Conservation (phyloP, 179 eudicot species). For the Pouteria campechiana region DNA sequence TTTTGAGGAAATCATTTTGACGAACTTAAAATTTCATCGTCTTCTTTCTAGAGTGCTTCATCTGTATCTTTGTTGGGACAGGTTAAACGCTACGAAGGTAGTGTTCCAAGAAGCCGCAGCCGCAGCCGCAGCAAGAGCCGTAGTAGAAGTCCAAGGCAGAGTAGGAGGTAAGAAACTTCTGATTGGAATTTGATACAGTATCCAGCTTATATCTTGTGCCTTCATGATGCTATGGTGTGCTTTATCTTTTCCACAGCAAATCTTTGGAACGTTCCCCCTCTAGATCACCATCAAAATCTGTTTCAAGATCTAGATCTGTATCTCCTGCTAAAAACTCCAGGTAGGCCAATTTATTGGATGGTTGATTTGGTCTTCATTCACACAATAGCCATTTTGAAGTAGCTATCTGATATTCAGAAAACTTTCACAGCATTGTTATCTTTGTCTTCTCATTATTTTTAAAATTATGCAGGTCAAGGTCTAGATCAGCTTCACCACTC, state of each 20-base stretch:
- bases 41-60: no score
- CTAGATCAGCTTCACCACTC: slow-evolving; percentile 25
- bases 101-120: slow-evolving; percentile 55
- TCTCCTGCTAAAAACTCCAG: slow-evolving; percentile 70
- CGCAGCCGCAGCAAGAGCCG: slow-evolving; percentile 35
- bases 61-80: no score
- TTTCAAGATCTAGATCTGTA: slow-evolving; percentile 61
- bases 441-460: neutral
- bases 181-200: neutral
- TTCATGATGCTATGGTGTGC: neutral
- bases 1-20: no score
- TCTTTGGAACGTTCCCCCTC: slow-evolving; percentile 58
- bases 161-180: slow-evolving; percentile 18
- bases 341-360: no score
- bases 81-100: slow-evolving; percentile 46
- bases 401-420: neutral
- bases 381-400: neutral
- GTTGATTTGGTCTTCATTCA: neutral
- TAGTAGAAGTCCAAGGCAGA: slow-evolving; percentile 66
- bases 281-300: slow-evolving; percentile 67
- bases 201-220: neutral
- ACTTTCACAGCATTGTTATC: neutral
- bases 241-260: slow-evolving; percentile 35
- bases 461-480: slow-evolving; percentile 23
- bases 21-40: no score